Conservation (phyloP, 768 basidiomycete genomes). For the Lactarius pseudohatsudake region DNA sequence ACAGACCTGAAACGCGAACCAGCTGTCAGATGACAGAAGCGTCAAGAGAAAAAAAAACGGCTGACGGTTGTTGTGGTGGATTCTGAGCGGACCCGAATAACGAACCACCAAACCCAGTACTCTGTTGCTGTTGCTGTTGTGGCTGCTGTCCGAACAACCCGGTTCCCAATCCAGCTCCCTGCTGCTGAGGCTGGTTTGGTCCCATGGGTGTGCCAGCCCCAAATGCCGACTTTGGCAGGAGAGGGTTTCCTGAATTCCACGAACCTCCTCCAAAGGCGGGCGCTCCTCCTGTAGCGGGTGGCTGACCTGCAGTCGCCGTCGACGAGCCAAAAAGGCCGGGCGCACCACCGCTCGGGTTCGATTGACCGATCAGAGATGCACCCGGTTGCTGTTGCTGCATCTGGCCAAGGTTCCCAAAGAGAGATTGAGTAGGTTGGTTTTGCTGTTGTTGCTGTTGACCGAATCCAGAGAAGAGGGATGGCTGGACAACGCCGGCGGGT, state of each 20-base stretch:
- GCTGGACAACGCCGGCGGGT: background rate
- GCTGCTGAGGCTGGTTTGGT: background rate
- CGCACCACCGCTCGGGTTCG: conserved; percentile 1
- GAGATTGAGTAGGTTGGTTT: conserved; percentile 32
- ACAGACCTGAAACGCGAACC: conserved; percentile 25
- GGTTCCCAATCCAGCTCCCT: conserved; percentile 9
- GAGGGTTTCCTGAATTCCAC: conserved; percentile 25
- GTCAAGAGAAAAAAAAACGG: background rate
- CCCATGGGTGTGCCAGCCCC: conserved; percentile 4
- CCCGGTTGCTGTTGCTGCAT: conserved; percentile 23
- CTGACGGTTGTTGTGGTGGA: conserved; percentile 33
- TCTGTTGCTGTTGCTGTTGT: conserved; percentile 26
- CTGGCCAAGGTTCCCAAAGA: conserved; percentile 32
- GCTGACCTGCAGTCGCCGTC: background rate
- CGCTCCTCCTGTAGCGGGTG: conserved; percentile 2
- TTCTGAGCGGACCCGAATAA: conserved; percentile 32
- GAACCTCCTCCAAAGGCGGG: conserved; percentile 10
- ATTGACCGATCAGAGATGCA: background rate
- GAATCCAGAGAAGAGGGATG: conserved; percentile 27
- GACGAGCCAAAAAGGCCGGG: conserved; percentile 14
- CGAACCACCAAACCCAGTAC: conserved; percentile 16
- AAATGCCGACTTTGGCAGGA: conserved; percentile 26
- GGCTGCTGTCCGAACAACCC: conserved; percentile 26
- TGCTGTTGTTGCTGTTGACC: conserved; percentile 35
- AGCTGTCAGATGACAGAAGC: background rate